These are phyloP conservation scores for Solanum ahanhuiri DNA, from an alignment of 257 asterid species.

Conservation along the genomic window DNA sequence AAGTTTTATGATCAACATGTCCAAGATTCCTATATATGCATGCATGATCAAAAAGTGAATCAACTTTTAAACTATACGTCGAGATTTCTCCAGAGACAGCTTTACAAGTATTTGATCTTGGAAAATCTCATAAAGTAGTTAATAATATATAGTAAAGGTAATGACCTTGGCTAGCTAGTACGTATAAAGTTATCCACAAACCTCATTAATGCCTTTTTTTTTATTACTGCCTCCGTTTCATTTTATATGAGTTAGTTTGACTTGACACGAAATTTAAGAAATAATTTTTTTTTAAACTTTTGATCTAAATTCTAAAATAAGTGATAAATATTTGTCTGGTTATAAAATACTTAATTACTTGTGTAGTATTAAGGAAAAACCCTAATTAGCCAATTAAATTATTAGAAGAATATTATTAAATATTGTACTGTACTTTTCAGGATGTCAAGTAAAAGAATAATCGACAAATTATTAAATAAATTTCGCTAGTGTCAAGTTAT, in stretches of 20 bases:
- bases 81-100: constrained; percentile 18
- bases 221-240: no score
- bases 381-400: neutral
- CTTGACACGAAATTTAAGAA: no score
- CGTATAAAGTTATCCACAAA: neutral
- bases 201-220: no score
- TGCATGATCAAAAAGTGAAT: constrained; percentile 8
- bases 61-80: constrained; percentile 8
- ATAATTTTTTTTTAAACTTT: no score
- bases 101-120: neutral
- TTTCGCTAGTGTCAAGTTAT: neutral
- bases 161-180: neutral
- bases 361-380: no score
- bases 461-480: neutral
- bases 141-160: neutral
- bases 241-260: no score
- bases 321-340: no score
- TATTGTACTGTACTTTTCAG: neutral
- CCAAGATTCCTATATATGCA: constrained; percentile 14
- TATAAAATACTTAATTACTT: no score
- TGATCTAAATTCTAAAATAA: no score
- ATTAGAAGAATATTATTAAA: neutral
- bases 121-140: neutral
- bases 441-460: neutral
- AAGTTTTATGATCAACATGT: neutral